Percentiles rank a stretch among this genome's conserved stretches.
Conservation (phyloP, 78 protist genomes). For the Speleostelium caveatum region DNA sequence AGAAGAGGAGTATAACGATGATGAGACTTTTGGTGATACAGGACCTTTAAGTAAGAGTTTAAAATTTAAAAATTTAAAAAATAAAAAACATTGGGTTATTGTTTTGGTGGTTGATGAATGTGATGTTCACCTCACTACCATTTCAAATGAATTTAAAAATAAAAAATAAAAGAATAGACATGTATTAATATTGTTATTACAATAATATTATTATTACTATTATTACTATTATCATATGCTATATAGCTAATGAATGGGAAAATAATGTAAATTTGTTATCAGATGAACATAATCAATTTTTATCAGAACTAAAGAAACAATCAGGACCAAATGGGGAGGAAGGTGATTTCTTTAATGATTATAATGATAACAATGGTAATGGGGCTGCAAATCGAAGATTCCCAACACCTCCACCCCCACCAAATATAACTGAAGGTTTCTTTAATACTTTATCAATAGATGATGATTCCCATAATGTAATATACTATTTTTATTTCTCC, state of each 20-base stretch:
- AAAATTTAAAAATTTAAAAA: no score
- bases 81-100: no score
- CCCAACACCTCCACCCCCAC: neutral
- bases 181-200: no score
- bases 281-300: constrained; percentile 43
- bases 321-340: neutral
- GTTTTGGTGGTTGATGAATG: no score
- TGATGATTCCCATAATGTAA: neutral
- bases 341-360: neutral
- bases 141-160: no score
- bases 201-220: no score
- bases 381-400: neutral
- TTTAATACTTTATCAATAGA: neutral
- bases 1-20: constrained; percentile 52
- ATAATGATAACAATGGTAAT: constrained; percentile 25
- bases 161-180: no score
- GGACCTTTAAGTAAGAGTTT: constrained; percentile 64
- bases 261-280: constrained; percentile 35
- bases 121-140: no score
- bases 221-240: no score
- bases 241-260: constrained; percentile 72
- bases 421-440: neutral
- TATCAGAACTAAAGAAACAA: neutral
- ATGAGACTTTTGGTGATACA: constrained; percentile 81
- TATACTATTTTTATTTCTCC: no score